Conservation (phyloP, 208 protist species). For the Trypanosoma cruzi region DNA sequence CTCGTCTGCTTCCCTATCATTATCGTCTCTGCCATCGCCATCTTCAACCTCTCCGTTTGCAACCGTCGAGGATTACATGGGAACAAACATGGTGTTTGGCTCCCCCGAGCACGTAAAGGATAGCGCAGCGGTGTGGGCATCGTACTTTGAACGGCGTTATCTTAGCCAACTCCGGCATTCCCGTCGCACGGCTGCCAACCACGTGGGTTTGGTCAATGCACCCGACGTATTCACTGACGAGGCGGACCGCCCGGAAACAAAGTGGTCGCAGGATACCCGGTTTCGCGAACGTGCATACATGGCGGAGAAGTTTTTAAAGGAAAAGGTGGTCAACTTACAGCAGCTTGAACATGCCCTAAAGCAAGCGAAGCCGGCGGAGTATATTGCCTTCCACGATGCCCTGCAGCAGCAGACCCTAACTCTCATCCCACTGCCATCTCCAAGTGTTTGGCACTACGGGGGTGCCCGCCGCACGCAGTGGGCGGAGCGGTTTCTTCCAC, state of each 20-base stretch:
- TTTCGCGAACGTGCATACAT: slow-evolving; percentile 78
- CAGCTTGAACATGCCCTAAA: slow-evolving; percentile 71
- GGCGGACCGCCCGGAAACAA: slow-evolving; percentile 79
- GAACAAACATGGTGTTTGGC: slow-evolving; percentile 75
- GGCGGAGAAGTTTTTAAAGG: slow-evolving; percentile 67
- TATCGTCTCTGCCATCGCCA: not conserved
- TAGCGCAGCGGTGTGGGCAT: slow-evolving; percentile 67
- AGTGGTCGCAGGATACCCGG: slow-evolving; percentile 75
- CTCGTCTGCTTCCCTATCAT: not conserved
- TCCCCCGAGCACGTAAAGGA: slow-evolving; percentile 50
- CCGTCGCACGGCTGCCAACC: slow-evolving; percentile 60
- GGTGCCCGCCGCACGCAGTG: slow-evolving; percentile 67
- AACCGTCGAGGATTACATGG: slow-evolving; percentile 87
- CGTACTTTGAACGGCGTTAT: slow-evolving; percentile 56
- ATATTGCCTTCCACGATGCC: slow-evolving; percentile 68
- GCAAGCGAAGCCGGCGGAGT: slow-evolving; percentile 38
- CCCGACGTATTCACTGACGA: slow-evolving; percentile 67
- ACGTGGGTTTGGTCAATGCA: slow-evolving; percentile 47
- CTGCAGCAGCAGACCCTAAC: slow-evolving; percentile 72
- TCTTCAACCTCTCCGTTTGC: slow-evolving; percentile 67
- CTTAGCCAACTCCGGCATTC: slow-evolving; percentile 51
- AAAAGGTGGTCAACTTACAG: slow-evolving; percentile 70
- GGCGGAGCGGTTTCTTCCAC: slow-evolving; percentile 73
- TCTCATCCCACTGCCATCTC: slow-evolving; percentile 71
- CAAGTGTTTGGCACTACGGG: slow-evolving; percentile 84